Evolutionary conservation across 208 protist species (phyloP).

Genomic region (Crithidia expoeki): DNA sequence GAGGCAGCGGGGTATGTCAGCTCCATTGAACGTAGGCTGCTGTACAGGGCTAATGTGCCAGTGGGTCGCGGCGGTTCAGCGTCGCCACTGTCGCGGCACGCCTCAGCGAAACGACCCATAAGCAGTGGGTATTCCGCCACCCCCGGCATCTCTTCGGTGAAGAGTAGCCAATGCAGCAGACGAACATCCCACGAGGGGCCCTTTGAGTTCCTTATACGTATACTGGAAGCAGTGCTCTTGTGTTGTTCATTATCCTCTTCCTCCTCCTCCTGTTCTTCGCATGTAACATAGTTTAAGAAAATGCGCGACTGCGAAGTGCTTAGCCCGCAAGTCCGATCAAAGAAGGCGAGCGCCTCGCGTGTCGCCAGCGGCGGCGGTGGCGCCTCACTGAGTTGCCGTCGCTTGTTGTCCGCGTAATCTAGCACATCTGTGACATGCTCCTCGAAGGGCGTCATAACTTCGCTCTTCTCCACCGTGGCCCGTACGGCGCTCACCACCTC

Average conservation of each 20-base stretch:
- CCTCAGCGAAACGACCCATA: conserved; percentile 66
- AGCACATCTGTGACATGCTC: conserved; percentile 40
- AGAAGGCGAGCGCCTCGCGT: conserved; percentile 36
- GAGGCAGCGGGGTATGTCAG: conserved; percentile 22
- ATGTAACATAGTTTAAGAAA: conserved; percentile 38
- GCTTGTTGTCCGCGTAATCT: conserved; percentile 13
- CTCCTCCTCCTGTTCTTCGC: conserved; percentile 5
- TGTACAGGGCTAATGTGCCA: conserved; percentile 54
- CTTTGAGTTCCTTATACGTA: too few relatives aligned
- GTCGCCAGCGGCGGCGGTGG: conserved; percentile 29
- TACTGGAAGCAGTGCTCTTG: too few relatives aligned
- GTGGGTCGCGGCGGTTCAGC: conserved; percentile 18
- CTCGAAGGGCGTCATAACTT: conserved; percentile 45
- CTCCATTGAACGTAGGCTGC: conserved; percentile 14
- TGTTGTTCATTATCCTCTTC: background rate
- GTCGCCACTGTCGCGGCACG: conserved; percentile 38
- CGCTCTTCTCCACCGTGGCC: conserved; percentile 23
- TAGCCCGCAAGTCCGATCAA: conserved; percentile 32
- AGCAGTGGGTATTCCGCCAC: conserved; percentile 71
- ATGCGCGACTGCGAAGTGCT: conserved; percentile 59
- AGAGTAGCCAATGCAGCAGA: conserved; percentile 61
- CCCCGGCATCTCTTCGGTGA: conserved; percentile 46
- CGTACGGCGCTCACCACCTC: conserved; percentile 19
- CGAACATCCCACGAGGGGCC: conserved; percentile 33
- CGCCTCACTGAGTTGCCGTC: conserved; percentile 24